Conservation (phyloP, 345 rosid species). For the Boechera stricta region DNA sequence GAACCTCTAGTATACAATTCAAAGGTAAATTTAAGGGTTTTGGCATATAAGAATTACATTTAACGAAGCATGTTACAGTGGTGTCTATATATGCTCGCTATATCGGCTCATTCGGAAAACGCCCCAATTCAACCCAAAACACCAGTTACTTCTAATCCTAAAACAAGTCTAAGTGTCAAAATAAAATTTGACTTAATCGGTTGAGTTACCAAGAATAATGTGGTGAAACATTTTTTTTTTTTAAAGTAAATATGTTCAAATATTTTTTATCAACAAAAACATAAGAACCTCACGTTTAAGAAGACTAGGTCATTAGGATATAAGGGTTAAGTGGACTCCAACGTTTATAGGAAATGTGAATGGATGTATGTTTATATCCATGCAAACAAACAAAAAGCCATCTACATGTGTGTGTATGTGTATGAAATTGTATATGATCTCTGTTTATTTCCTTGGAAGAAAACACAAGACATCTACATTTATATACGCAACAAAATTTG, state of each 20-base stretch:
- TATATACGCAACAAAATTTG: neutral
- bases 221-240: too few relatives aligned
- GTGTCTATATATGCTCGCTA: too few relatives aligned
- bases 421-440: neutral
- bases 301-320: constrained; percentile 3
- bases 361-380: constrained; percentile 13
- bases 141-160: too few relatives aligned
- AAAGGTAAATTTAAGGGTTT: neutral
- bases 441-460: constrained; percentile 17
- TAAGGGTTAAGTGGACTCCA: neutral
- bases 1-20: neutral
- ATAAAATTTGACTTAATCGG: neutral
- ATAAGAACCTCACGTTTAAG: neutral
- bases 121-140: too few relatives aligned
- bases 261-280: neutral
- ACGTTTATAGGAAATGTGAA: constrained; percentile 12
- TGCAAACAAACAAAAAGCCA: constrained; percentile 13
- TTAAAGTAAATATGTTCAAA: neutral
- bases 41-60: neutral
- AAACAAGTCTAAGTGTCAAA: too few relatives aligned
- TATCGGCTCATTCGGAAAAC: too few relatives aligned
- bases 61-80: too few relatives aligned
- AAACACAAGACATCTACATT: neutral
- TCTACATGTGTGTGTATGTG: neutral
- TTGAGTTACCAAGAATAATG: neutral